Conservation (phyloP, 2,329 filamentous ascomycete species). For the Ceratocystis cacaofunesta region DNA sequence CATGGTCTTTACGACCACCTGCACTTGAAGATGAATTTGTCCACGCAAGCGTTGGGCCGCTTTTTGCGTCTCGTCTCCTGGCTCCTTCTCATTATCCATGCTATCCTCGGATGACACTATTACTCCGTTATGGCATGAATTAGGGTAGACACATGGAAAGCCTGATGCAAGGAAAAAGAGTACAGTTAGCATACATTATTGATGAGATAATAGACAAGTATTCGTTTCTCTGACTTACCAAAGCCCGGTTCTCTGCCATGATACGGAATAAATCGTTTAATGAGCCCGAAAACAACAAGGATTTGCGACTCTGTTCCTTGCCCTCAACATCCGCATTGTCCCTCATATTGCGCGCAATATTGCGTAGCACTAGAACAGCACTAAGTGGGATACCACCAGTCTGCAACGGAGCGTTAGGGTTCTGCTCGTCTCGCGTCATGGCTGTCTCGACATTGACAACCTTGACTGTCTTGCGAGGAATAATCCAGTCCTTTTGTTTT, state of each 20-base stretch:
- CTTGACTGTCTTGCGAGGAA: constrained; percentile 40
- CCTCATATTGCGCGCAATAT: constrained; percentile 53
- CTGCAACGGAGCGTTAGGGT: constrained; percentile 42
- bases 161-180: constrained; percentile 20
- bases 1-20: not conserved
- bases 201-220: constrained; percentile 13
- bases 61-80: not conserved
- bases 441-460: constrained; percentile 42
- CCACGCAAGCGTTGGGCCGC: not conserved
- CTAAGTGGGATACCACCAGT: constrained; percentile 67
- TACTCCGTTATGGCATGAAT: constrained; percentile 26
- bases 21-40: not conserved
- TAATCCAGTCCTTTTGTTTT: constrained; percentile 30
- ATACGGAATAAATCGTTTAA: constrained; percentile 52
- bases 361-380: constrained; percentile 61
- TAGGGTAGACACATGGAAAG: constrained; percentile 29
- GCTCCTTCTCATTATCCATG: not conserved
- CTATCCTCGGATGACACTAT: not conserved
- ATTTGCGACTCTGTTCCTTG: constrained; percentile 36
- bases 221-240: constrained; percentile 30
- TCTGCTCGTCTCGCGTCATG: constrained; percentile 41
- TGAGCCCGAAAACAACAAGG: constrained; percentile 51
- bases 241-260: constrained; percentile 50
- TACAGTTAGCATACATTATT: constrained; percentile 5
- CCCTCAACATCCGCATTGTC: constrained; percentile 35